Base-by-base conservation (phyloP, 2,329 filamentous ascomycete genomes). In the Ascochyta fabae region DNA sequence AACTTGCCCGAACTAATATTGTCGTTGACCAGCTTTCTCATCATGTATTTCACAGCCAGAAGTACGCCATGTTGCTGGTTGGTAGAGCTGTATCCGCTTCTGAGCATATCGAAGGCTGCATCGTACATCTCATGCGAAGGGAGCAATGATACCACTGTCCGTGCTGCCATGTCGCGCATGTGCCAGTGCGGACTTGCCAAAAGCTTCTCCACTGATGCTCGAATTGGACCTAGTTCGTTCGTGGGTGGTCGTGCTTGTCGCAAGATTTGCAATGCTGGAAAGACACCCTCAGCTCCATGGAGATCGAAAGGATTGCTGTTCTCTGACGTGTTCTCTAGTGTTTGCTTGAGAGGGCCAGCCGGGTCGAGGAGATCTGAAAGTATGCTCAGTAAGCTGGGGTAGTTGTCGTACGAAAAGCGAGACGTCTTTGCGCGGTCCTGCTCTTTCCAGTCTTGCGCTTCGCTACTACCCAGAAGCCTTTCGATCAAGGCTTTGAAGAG, bases 401-500 rank as follows among this genome's bases (percentile, higher is more conserved):
- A 91, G 52, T 87, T 87, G 60, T 87, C 83, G 67, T 90, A 91
- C 0, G 89, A 85, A 24, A 92, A 84, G 7, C 85, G 83, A 38
- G 86, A 74, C 45, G 74, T 65, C 64, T 78, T 61, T 50, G 72
- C 51, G 59, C 70, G 60, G 58, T 73, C 59, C 59, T 74, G 61
- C 64, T 83, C 79, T 75, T 84, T 72, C 76, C 92, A 79, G 80
- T 91, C 75, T 55, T 80, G 78, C 6, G 78, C 73, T 54, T 92
- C 88, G 50, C 86, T 88, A 0, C 88, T 91, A 15, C 91, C 90
- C 26, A 95, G 86, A 1, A 96, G 79, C 59, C 85, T 84, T 70
- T 95, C 91, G 48, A 96, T 90, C 5, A 97, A 81, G 59, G 92
- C 91, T 50, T 94, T 87, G 61, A 98, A 87, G 6, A 99, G 85